These are phyloP conservation scores for Barnettozyma vustinii DNA, from an alignment of 805 yeast species.

Conservation along the genomic window DNA sequence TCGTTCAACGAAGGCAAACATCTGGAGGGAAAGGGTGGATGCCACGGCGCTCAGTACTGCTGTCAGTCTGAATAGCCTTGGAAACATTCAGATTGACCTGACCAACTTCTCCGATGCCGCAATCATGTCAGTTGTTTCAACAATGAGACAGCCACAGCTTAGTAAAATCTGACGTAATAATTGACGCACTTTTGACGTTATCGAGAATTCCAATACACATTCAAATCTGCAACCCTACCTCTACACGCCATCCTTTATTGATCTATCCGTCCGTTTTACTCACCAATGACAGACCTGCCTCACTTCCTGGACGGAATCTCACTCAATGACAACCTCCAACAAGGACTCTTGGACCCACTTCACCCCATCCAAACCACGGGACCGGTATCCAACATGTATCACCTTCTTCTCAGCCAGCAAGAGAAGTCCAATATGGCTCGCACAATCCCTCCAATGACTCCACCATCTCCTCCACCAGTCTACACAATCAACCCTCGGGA, in stretches of 20 bases:
- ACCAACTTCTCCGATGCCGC: neutral
- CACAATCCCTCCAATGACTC: slow-evolving; percentile 2
- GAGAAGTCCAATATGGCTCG: neutral
- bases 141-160: neutral
- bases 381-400: slow-evolving; percentile 2
- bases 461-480: slow-evolving; percentile 8
- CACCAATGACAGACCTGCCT: slow-evolving; percentile 7
- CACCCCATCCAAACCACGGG: neutral
- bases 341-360: neutral
- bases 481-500: slow-evolving; percentile 18
- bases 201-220: neutral
- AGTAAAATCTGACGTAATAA: neutral
- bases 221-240: neutral
- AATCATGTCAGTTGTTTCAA: neutral
- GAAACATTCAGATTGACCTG: too few relatives aligned
- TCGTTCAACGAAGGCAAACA: too few relatives aligned
- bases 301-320: slow-evolving; percentile 9
- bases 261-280: neutral
- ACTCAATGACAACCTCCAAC: slow-evolving; percentile 2
- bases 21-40: too few relatives aligned
- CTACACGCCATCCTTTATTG: neutral
- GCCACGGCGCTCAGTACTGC: too few relatives aligned
- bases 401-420: slow-evolving; percentile 5
- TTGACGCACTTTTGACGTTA: neutral
- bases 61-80: too few relatives aligned